Percentiles rank a stretch among this genome's conserved stretches.
phyloP scores from a whole-genome alignment of 75 land plant genomes.

The Adiantum capillusveneris region DNA sequence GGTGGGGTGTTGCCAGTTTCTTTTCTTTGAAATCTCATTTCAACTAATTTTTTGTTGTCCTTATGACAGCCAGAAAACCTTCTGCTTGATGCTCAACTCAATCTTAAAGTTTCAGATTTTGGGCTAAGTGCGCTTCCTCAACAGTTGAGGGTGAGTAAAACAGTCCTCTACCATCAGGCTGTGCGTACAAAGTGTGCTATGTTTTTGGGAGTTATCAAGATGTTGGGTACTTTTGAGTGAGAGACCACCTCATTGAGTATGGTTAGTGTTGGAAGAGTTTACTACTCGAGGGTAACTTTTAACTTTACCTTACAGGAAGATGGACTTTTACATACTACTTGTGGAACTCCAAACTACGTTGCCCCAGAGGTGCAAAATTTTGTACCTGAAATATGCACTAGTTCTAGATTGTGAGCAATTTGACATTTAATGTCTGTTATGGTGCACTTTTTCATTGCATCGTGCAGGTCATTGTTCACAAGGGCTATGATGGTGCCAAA shows the following conservation, averaged over 20 bases:
- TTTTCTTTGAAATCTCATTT: neutral
- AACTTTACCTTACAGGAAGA: slow-evolving; percentile 16
- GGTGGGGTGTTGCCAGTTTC: neutral
- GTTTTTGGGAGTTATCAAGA: neutral
- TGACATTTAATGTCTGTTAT: neutral
- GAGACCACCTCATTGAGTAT: too few species aligned
- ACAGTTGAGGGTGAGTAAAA: slow-evolving; percentile 10
- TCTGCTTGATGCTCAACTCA: slow-evolving; percentile 37
- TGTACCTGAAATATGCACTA: neutral
- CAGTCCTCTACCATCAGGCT: neutral
- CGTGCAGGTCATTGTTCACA: slow-evolving; percentile 11
- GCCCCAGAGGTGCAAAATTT: slow-evolving; percentile 43
- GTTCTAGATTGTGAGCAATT: neutral
- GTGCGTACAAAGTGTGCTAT: neutral
- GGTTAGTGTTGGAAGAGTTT: neutral
- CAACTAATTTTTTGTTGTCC: neutral
- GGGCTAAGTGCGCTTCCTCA: slow-evolving; percentile 41
- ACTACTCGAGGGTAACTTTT: neutral
- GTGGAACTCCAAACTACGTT: slow-evolving; percentile 65
- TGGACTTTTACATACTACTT: slow-evolving; percentile 60
- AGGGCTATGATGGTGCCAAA: slow-evolving; percentile 19
- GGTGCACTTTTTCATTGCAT: neutral
- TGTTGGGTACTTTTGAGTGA: too few species aligned
- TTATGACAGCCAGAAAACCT: slow-evolving; percentile 15
- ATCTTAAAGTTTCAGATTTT: slow-evolving; percentile 48